phyloP scores from a whole-genome alignment of 2,329 filamentous ascomycete genomes.

The Aspergillus fischeri region DNA sequence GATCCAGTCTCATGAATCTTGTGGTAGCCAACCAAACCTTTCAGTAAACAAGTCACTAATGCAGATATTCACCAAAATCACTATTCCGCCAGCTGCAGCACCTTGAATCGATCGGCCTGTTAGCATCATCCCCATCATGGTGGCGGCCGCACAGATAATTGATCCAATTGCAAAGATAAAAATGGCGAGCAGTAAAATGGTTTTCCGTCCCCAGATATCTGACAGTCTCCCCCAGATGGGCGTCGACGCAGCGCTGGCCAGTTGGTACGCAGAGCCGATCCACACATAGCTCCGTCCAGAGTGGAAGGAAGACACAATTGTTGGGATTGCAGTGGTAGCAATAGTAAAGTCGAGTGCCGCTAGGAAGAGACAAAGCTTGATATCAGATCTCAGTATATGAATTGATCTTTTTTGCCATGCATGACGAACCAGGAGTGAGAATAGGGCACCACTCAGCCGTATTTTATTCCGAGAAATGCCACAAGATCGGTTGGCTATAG shows the following conservation, averaged over 20 bases:
- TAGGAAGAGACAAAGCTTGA: constrained; percentile 12
- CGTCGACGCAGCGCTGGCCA: constrained; percentile 60
- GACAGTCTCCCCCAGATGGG: constrained; percentile 62
- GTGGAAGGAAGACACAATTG: constrained; percentile 55
- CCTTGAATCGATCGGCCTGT: constrained; percentile 49
- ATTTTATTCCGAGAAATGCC: too few species aligned
- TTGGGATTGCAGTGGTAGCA: constrained; percentile 55
- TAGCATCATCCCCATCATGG: constrained; percentile 46
- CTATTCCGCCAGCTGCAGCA: constrained; percentile 31
- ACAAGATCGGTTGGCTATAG: too few species aligned
- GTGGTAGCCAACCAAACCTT: too few species aligned
- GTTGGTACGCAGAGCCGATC: constrained; percentile 67
- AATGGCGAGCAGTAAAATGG: constrained; percentile 24
- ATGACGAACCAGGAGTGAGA: too few species aligned
- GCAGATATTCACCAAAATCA: too few species aligned
- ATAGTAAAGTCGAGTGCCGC: constrained; percentile 43
- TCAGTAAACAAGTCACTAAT: too few species aligned
- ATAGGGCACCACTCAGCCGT: too few species aligned
- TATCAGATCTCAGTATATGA: too few species aligned
- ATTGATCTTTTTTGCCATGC: too few species aligned
- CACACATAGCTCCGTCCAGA: constrained; percentile 67
- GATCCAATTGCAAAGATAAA: constrained; percentile 43
- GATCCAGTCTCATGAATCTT: too few species aligned
- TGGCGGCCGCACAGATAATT: constrained; percentile 25
- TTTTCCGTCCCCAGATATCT: constrained; percentile 54